These are phyloP conservation scores for Penicillium sp. DNA, from an alignment of 2,329 filamentous ascomycete species.

Conservation along the genomic window DNA sequence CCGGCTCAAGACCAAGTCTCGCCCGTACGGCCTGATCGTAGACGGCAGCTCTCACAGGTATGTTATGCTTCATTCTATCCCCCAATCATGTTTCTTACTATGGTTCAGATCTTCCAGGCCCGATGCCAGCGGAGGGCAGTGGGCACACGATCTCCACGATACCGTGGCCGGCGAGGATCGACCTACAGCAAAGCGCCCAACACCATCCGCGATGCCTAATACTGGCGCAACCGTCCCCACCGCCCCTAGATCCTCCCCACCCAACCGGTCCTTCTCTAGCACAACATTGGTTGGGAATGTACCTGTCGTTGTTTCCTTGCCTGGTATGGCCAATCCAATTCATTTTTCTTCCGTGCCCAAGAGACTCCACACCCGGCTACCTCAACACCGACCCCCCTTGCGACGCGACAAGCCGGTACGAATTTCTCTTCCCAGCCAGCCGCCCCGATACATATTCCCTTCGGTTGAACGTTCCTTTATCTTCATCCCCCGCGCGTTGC, in stretches of 20 bases:
- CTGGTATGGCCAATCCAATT: slow-evolving; percentile 69
- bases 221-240: slow-evolving; percentile 38
- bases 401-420: slow-evolving; percentile 95
- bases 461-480: slow-evolving; percentile 90
- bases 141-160: slow-evolving; percentile 96
- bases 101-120: slow-evolving; percentile 40
- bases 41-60: slow-evolving; percentile 48
- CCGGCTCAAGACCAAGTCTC: slow-evolving; percentile 59
- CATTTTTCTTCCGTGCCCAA: slow-evolving; percentile 73
- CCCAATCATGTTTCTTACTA: slow-evolving; percentile 18
- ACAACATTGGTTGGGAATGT: slow-evolving; percentile 81
- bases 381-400: slow-evolving; percentile 89
- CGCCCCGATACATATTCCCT: slow-evolving; percentile 86
- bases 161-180: slow-evolving; percentile 46
- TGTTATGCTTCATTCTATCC: neutral
- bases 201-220: slow-evolving; percentile 29
- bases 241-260: slow-evolving; percentile 59
- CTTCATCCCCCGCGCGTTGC: slow-evolving; percentile 90
- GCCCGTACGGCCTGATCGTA: slow-evolving; percentile 51
- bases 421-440: slow-evolving; percentile 77
- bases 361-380: slow-evolving; percentile 89
- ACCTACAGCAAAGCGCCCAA: slow-evolving; percentile 32
- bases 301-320: slow-evolving; percentile 76
- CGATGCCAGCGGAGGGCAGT: slow-evolving; percentile 67
- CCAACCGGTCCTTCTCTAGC: slow-evolving; percentile 76